Percentiles rank a stretch among this genome's conserved stretches.
Evolutionary conservation across 352 stramenopile genomes (phyloP).

Genomic region (Phytopythium chamaehyphon): DNA sequence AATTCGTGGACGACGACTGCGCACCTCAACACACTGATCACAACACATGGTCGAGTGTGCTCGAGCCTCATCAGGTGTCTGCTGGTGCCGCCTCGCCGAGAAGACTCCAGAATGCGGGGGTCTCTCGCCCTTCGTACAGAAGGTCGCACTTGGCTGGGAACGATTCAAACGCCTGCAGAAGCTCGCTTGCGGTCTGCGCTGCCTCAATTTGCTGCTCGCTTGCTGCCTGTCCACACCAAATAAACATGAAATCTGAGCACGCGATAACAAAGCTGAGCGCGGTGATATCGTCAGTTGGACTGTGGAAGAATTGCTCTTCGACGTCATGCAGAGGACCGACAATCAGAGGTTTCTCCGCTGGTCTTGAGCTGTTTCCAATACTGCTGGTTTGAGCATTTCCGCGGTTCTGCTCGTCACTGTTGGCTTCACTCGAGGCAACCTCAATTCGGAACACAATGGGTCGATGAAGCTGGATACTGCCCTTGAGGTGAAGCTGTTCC

Average conservation of each 20-base stretch:
- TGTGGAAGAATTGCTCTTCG: slow-evolving; percentile 45
- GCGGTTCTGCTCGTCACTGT: slow-evolving; percentile 23
- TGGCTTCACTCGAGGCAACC: slow-evolving; percentile 30
- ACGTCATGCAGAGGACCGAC: slow-evolving; percentile 51
- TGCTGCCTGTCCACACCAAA: slow-evolving; percentile 73
- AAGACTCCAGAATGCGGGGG: slow-evolving; percentile 65
- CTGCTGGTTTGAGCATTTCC: slow-evolving; percentile 19
- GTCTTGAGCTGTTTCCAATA: slow-evolving; percentile 13
- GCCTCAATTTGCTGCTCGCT: slow-evolving; percentile 48
- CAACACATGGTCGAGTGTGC: background rate
- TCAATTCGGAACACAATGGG: slow-evolving; percentile 72
- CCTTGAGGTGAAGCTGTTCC: slow-evolving; percentile 62
- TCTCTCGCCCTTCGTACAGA: slow-evolving; percentile 65
- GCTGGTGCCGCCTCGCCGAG: slow-evolving; percentile 35
- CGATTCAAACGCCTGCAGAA: slow-evolving; percentile 73
- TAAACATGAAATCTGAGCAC: slow-evolving; percentile 69
- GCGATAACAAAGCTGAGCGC: slow-evolving; percentile 68
- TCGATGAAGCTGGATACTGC: slow-evolving; percentile 42
- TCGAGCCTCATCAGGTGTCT: slow-evolving; percentile 13
- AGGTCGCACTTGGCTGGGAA: slow-evolving; percentile 75
- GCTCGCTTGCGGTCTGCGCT: slow-evolving; percentile 47
- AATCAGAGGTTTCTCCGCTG: slow-evolving; percentile 45
- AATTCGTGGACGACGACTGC: background rate
- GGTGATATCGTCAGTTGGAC: slow-evolving; percentile 48
- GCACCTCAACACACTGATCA: background rate